A percentile compares a stretch with the other conserved stretches of the same genome.
Evolutionary conservation across 2,329 filamentous ascomycete genomes (phyloP).

Genomic region (Aspergillus felis): DNA sequence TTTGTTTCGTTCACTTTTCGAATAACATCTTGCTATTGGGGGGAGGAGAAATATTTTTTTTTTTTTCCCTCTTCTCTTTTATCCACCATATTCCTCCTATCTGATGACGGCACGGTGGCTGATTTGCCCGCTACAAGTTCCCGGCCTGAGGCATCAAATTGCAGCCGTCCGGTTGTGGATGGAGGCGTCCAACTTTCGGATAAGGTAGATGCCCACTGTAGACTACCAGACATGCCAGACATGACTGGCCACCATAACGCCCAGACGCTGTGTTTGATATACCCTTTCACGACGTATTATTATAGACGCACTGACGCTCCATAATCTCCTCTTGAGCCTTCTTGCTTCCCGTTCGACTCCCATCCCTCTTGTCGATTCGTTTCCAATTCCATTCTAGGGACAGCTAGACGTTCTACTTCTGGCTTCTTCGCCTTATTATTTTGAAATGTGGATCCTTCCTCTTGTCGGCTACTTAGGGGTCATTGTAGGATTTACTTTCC

Average conservation of each 20-base stretch:
- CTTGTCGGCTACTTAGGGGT: conserved; percentile 86
- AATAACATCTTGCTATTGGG: neutral
- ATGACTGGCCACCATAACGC: neutral
- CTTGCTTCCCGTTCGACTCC: neutral
- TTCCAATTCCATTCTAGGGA: neutral
- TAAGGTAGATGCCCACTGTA: neutral
- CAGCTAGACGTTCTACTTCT: neutral
- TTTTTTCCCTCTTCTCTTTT: neutral
- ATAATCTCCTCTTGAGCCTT: neutral
- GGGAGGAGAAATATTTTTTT: neutral
- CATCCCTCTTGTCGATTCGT: neutral
- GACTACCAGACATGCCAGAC: neutral
- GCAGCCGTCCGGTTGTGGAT: neutral
- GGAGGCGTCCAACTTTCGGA: neutral
- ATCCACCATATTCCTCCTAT: neutral
- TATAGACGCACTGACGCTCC: neutral
- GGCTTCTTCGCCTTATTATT: neutral
- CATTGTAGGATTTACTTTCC: conserved; percentile 82
- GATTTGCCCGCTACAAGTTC: neutral
- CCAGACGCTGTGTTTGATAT: neutral
- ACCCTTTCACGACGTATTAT: neutral
- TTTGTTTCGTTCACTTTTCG: neutral
- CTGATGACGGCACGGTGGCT: neutral
- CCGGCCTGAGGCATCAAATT: conserved; percentile 11
- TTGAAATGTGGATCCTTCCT: conserved; percentile 89